Base-by-base conservation (phyloP, 2,329 filamentous ascomycete species). In the Fusarium sp. region DNA sequence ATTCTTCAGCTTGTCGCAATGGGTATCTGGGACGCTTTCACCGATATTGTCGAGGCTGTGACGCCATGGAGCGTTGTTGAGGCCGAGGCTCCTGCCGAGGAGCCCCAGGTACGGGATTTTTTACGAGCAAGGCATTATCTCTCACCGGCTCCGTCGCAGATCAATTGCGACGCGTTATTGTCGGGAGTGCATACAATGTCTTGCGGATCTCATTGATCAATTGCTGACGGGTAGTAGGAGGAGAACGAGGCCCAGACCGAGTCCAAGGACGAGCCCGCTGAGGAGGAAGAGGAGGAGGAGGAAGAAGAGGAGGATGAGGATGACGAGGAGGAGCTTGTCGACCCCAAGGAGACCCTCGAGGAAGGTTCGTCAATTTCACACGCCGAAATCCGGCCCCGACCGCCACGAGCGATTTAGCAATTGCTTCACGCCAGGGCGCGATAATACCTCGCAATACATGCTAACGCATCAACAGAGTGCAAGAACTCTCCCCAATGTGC, bases 261-360 rank as follows among this genome's bases (percentile, higher is more conserved):
- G 57, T 81, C 78, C 59, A 63, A 72, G 42, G 73, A 75, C 43
- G 71, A 75, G 54, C 68, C 78, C 53, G 75, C 77, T 43, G 81
- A 83, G 49, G 76, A 74, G 38, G 75, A 74, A 34, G 81, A 82
- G 50, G 80, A 82, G 50, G 80, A 82, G 43, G 91, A 90, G 42
- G 73, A 62, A 46, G 84, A 87, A 65, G 82, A 84, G 55, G 82
- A 82, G 57, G 80, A 82, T 15, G 91, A 92, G 43, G 90, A 91
- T 34, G 91, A 94, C 21, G 92, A 94, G 63, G 93, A 96, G 53
- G 93, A 95, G 67, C 92, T 94, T 65, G 90, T 91, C 74, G 95
- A 98, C 80, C 90, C 91, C 75, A 97, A 97, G 88, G 93, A 94
- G 67, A 88, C 89, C 81, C 83, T 98, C 67, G 92, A 97, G 84